Base-by-base conservation (phyloP, 345 rosid genomes). In the Angophora floribunda region DNA sequence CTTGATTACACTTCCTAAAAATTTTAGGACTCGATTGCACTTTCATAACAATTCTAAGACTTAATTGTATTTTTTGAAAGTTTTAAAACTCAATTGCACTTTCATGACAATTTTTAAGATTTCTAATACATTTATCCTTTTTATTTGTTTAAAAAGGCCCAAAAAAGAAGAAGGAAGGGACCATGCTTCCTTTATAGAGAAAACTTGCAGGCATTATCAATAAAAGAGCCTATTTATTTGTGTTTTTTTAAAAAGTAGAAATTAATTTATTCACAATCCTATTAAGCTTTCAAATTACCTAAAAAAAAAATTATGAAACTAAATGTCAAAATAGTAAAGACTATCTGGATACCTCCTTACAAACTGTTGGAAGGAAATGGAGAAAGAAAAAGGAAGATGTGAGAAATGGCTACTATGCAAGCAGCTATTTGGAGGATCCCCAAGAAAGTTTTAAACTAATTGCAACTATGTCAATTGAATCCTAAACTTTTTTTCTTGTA, bases 321-420 rank as follows among this genome's bases (percentile, higher is more conserved):
- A 1, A 3, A n/a, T n/a, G 4, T 63, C 19, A 3, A n/a, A 63
- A 13, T 13, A n/a, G 0, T 13, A 0, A n/a, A 65, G 21, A 21
- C 41, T 63, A 6, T n/a, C 19, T 1, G 0, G 5, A n/a, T 0
- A 6, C 70, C 13, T 36, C 1, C 3, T n/a, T n/a, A 6, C 1
- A 9, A 53, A 53, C 57, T 1, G 17, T 53, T 7, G 57, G 24
- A 53, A 53, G 57, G 57, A 53, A 53, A 17, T 53, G 19, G 5
- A 63, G 41, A 63, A 63, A 13, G 75, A 2, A 28, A 61, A 63
- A 13, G 32, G 1, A 63, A 13, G 32, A 63, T 3, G 9, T 61
- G 16, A 61, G 67, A 61, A 28, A 61, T 12, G 67, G 67, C 32
- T 13, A 63, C 41, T n/a, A 13, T n/a, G 0, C 0, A 53, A 63